These are phyloP conservation scores for Ogataea haglerorum DNA, from an alignment of 805 yeast genomes.

Conservation along the genomic window DNA sequence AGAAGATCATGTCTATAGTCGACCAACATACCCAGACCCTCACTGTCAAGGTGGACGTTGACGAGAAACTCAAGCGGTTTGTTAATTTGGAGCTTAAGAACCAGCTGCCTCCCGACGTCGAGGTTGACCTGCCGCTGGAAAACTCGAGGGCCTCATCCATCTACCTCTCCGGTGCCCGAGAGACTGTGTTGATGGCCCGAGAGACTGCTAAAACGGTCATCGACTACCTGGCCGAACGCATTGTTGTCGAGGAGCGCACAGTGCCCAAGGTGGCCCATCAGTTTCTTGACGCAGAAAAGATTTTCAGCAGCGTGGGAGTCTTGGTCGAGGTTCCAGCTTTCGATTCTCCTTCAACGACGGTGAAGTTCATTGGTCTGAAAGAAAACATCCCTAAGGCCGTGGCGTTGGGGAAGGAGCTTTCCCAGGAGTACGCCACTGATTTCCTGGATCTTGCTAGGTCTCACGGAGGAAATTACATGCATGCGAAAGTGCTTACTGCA, in stretches of 20 bases:
- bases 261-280: conserved; percentile 71
- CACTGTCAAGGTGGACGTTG: conserved; percentile 47
- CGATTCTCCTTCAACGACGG: conserved; percentile 42
- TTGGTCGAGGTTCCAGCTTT: conserved; percentile 51
- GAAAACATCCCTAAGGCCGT: conserved; percentile 59
- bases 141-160: conserved; percentile 42
- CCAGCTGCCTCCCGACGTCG: conserved; percentile 26
- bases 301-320: conserved; percentile 54
- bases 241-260: conserved; percentile 52
- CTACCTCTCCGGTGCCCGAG: conserved; percentile 68
- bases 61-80: conserved; percentile 43
- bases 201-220: conserved; percentile 45
- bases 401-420: conserved; percentile 53
- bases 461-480: conserved; percentile 73
- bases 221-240: conserved; percentile 40
- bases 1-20: conserved; percentile 67
- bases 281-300: conserved; percentile 55
- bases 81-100: conserved; percentile 29
- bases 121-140: conserved; percentile 27
- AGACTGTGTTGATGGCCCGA: conserved; percentile 54
- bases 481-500: conserved; percentile 72
- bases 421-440: conserved; percentile 59
- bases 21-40: conserved; percentile 66
- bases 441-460: conserved; percentile 82
- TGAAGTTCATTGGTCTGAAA: conserved; percentile 61